Base-by-base conservation (phyloP, 2,329 filamentous ascomycete species). In the Neonectria coccinea region DNA sequence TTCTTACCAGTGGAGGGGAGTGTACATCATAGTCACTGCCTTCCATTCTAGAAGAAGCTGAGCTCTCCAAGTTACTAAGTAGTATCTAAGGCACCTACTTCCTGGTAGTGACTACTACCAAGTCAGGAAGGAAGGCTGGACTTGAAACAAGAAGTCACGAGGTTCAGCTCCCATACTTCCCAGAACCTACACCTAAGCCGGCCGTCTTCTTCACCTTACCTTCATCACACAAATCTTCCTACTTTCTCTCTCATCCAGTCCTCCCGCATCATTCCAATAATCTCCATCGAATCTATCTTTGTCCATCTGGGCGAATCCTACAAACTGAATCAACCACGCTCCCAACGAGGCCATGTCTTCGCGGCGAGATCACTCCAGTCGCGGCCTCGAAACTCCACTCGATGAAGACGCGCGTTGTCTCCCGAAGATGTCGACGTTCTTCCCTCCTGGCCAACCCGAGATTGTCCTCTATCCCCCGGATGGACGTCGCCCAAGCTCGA, bases 351-450 rank as follows among this genome's bases (percentile, higher is more conserved):
- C 18, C 22, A 50, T 39, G 12, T 5, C 33, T 27, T 31, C n/a
- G 16, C 47, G 11, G 14, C 56, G 47, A n/a, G n/a, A 44, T 44
- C 16, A 22, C 39, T 36, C 27, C 3, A 39, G 16, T 20, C 25
- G 56, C 33, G 56, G 39, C 20, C 72, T 72, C 65, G 73, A 67
- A 73, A 66, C 57, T 45, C 27, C 69, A 20, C 50, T 62, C 18
- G 59, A 67, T 18, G 51, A 67, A 36, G 58, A 47, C 11, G 42
- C 51, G 4, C 60, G 62, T 29, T 73, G 65, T 18, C 70, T 72
- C 45, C 67, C 71, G 36, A 70, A 57, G 12, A 62, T 67, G 5
- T 68, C 71, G 4, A 68, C 59, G 25, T 56, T 67, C 25, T 70
- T 70, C 11, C 55, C 63, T 16, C 41, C 66, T 10, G n/a, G 25